Conservation (phyloP, 83 land plant species). For the Thuja plicata region DNA sequence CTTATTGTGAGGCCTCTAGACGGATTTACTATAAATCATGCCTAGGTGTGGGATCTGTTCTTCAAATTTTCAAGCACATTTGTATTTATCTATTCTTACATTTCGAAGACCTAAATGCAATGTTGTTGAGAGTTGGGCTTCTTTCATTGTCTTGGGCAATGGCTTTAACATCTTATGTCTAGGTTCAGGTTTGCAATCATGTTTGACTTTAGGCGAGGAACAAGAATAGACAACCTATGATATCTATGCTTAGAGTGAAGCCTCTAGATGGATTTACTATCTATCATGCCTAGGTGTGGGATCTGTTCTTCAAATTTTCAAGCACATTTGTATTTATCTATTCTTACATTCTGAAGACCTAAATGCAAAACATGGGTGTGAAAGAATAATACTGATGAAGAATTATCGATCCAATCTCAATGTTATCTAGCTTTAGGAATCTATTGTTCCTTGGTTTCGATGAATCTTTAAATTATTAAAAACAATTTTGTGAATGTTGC, state of each 20-base stretch:
- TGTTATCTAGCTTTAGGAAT: background rate
- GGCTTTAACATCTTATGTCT: background rate
- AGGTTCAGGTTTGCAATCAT: background rate
- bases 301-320: background rate
- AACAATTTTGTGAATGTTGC: background rate
- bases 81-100: background rate
- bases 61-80: background rate
- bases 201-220: background rate
- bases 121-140: background rate
- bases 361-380: background rate
- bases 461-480: background rate
- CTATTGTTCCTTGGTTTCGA: background rate
- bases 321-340: background rate
- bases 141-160: background rate
- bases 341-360: background rate
- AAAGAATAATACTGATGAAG: background rate
- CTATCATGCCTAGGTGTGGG: background rate
- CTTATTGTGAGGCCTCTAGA: background rate
- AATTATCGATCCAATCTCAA: background rate
- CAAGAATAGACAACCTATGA: background rate
- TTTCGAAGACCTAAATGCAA: background rate
- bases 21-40: background rate
- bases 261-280: background rate
- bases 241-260: background rate
- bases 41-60: background rate